Evolutionary conservation across 2,329 filamentous ascomycete genomes (phyloP).

Genomic region (Chaetomium strumarium): DNA sequence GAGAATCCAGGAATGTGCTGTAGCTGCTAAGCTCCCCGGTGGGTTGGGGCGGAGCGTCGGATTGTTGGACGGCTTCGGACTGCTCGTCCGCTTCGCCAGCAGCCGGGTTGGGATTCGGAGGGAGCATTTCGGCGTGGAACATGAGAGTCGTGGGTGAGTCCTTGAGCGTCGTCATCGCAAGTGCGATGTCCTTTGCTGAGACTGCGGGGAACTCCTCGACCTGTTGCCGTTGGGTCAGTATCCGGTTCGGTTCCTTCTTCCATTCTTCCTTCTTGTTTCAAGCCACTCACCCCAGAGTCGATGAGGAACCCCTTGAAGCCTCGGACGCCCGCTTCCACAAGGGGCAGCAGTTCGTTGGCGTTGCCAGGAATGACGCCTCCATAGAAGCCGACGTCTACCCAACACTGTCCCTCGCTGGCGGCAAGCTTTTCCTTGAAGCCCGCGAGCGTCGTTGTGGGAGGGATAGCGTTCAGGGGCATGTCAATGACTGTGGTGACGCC

Average conservation of each 20-base stretch:
- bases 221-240: slow-evolving; percentile 39
- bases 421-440: slow-evolving; percentile 79
- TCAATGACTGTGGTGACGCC: slow-evolving; percentile 96
- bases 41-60: slow-evolving; percentile 63
- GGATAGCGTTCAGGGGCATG: slow-evolving; percentile 96
- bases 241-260: neutral
- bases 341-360: slow-evolving; percentile 65
- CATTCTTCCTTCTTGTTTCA: neutral
- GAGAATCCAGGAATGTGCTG: slow-evolving; percentile 84
- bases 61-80: slow-evolving; percentile 67
- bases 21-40: slow-evolving; percentile 71
- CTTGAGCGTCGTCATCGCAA: slow-evolving; percentile 75
- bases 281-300: slow-evolving; percentile 74
- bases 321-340: slow-evolving; percentile 80
- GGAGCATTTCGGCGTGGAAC: slow-evolving; percentile 99
- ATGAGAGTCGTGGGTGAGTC: slow-evolving; percentile 84
- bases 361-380: slow-evolving; percentile 93
- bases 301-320: slow-evolving; percentile 98
- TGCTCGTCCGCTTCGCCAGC: slow-evolving; percentile 58
- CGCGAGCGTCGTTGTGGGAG: slow-evolving; percentile 83
- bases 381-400: slow-evolving; percentile 99
- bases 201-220: slow-evolving; percentile 95
- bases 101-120: slow-evolving; percentile 67
- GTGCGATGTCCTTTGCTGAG: slow-evolving; percentile 68
- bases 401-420: slow-evolving; percentile 82